Conservation (phyloP, 2,329 filamentous ascomycete species). For the Alternaria sp. region DNA sequence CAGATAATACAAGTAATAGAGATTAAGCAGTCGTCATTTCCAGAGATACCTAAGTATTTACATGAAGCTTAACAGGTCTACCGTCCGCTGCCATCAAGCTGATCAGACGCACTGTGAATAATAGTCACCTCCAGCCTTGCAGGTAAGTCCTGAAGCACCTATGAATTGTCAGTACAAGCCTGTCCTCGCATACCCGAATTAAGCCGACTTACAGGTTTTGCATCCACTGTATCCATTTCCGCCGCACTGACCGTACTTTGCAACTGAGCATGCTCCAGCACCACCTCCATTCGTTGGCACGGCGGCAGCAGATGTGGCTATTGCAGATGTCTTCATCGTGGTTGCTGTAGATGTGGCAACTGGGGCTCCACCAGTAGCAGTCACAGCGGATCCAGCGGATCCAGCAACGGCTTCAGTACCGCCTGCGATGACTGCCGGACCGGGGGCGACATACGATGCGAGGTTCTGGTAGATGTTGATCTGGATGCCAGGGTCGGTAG, state of each 20-base stretch:
- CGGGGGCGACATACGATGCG: conserved; percentile 62
- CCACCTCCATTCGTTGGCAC: conserved; percentile 23
- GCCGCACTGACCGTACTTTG: conserved; percentile 46
- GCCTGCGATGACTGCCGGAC: conserved; percentile 54
- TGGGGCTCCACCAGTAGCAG: conserved; percentile 28
- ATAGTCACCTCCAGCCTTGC: conserved; percentile 10
- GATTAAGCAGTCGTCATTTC: neutral
- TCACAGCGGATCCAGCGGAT: conserved; percentile 33
- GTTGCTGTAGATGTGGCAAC: conserved; percentile 23
- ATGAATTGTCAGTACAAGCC: neutral
- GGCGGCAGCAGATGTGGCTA: conserved; percentile 19
- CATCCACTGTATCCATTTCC: conserved; percentile 28
- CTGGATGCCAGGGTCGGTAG: conserved; percentile 65
- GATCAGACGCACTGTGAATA: conserved; percentile 15
- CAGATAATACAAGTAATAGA: neutral
- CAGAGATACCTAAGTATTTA: neutral
- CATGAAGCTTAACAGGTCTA: neutral
- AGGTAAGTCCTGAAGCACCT: conserved; percentile 16
- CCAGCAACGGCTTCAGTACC: conserved; percentile 42
- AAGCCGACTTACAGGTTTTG: conserved; percentile 10
- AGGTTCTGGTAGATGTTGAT: conserved; percentile 67
- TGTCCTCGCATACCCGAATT: neutral
- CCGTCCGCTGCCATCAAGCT: neutral
- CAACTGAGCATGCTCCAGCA: conserved; percentile 26
- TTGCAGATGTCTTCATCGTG: conserved; percentile 19